phyloP scores from a whole-genome alignment of 2,329 filamentous ascomycete species.

The Lasiodiplodia theobromae region DNA sequence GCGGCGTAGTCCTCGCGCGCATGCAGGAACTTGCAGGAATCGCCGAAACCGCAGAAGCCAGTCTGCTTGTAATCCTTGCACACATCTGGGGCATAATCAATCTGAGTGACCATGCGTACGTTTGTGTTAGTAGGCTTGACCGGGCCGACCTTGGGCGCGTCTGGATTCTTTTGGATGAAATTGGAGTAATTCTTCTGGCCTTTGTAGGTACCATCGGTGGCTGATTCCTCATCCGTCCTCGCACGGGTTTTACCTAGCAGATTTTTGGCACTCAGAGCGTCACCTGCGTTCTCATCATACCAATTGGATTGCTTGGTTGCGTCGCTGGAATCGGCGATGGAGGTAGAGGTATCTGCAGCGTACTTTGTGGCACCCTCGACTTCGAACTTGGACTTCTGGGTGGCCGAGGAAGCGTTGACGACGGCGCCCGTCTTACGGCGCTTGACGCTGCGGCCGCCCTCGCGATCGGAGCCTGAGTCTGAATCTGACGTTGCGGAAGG shows the following conservation, averaged over 20 bases:
- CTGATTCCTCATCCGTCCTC: background rate
- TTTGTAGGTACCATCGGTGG: constrained; percentile 72
- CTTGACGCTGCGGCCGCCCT: constrained; percentile 82
- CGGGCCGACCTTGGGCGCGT: constrained; percentile 80
- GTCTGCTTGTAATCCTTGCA: constrained; percentile 93
- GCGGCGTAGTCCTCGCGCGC: constrained; percentile 81
- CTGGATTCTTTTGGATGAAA: constrained; percentile 82
- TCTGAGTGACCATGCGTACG: constrained; percentile 87
- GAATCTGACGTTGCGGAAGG: constrained; percentile 62
- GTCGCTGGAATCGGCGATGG: constrained; percentile 76
- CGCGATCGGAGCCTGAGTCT: constrained; percentile 73
- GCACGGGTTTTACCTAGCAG: constrained; percentile 65
- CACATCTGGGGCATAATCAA: constrained; percentile 89
- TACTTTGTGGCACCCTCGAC: constrained; percentile 59
- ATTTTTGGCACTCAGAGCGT: constrained; percentile 60
- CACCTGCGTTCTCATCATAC: constrained; percentile 77
- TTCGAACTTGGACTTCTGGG: constrained; percentile 54
- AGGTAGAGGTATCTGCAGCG: constrained; percentile 66
- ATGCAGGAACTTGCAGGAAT: constrained; percentile 83
- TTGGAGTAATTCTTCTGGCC: constrained; percentile 67
- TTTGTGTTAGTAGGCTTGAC: constrained; percentile 83
- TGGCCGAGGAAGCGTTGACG: constrained; percentile 69
- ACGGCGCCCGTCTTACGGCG: constrained; percentile 74
- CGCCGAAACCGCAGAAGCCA: constrained; percentile 71
- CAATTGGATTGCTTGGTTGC: constrained; percentile 90